Conservation (phyloP, 2,329 filamentous ascomycete genomes). For the Aspergillus hortae region DNA sequence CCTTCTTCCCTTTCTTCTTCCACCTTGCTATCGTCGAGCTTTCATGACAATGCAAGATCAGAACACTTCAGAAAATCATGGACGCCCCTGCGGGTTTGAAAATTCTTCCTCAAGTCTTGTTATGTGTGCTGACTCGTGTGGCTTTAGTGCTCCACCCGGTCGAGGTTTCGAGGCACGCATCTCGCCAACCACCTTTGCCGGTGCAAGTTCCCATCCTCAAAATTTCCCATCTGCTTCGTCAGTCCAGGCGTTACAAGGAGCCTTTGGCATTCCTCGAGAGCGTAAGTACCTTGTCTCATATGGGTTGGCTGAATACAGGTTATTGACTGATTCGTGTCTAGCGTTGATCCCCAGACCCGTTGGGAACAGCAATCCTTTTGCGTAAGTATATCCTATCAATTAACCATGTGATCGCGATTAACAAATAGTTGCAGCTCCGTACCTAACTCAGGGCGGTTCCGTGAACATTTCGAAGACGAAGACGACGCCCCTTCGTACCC, state of each 20-base stretch:
- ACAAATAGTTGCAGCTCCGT: too few relatives aligned
- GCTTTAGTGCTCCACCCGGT: neutral
- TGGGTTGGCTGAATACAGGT: neutral
- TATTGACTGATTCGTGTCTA: neutral
- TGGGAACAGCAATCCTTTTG: neutral
- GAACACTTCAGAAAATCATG: neutral
- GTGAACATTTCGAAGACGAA: neutral
- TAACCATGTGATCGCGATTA: too few relatives aligned
- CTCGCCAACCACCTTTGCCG: neutral
- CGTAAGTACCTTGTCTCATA: neutral
- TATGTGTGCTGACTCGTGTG: neutral
- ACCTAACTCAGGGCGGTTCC: neutral
- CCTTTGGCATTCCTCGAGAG: neutral
- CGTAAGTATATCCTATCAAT: neutral
- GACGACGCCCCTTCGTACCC: neutral
- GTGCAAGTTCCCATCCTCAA: too few relatives aligned
- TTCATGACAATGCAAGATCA: constrained; percentile 3
- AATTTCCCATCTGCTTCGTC: too few relatives aligned
- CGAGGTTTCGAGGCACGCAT: neutral
- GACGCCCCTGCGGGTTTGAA: constrained; percentile 3
- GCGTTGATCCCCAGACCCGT: neutral
- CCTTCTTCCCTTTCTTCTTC: neutral
- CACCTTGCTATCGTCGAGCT: neutral
- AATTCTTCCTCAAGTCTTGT: neutral
- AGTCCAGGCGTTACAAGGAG: too few relatives aligned